phyloP scores from a whole-genome alignment of 768 basidiomycete genomes.

The Pleurotus salmoneostramineus region DNA sequence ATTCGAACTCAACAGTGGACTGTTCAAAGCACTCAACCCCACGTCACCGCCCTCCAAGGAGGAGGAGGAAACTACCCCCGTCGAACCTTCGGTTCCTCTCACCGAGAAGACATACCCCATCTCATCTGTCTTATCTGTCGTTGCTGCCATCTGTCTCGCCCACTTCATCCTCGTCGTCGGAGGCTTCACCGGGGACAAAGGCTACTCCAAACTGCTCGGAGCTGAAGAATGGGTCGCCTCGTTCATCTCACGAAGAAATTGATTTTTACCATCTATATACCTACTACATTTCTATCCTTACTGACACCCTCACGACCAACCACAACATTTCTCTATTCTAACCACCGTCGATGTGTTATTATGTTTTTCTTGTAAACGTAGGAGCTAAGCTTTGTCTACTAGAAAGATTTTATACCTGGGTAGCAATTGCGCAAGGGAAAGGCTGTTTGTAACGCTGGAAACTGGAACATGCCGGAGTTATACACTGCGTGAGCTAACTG shows the following conservation, averaged over 20 bases:
- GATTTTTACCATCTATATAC: too few relatives aligned
- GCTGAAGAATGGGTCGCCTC: constrained; percentile 33
- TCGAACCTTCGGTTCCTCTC: background rate
- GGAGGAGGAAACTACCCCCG: constrained; percentile 24
- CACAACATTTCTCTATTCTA: background rate
- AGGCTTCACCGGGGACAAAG: constrained; percentile 41
- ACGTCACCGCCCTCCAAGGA: constrained; percentile 31
- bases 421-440: too few relatives aligned
- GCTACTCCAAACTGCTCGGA: constrained; percentile 41
- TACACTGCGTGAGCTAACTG: too few relatives aligned
- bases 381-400: too few relatives aligned
- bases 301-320: too few relatives aligned
- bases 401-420: too few relatives aligned
- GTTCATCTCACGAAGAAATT: background rate
- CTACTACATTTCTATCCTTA: too few relatives aligned
- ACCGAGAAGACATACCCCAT: constrained; percentile 13
- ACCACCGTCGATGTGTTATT: background rate
- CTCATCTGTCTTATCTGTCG: constrained; percentile 17
- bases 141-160: constrained; percentile 37
- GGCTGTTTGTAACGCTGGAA: too few relatives aligned
- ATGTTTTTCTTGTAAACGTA: too few relatives aligned
- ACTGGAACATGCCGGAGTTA: too few relatives aligned
- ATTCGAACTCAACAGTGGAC: constrained; percentile 42
- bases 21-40: constrained; percentile 37
- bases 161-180: constrained; percentile 44